Base-by-base conservation (phyloP, 257 asterid species). In the Solanum sejunctum region DNA sequence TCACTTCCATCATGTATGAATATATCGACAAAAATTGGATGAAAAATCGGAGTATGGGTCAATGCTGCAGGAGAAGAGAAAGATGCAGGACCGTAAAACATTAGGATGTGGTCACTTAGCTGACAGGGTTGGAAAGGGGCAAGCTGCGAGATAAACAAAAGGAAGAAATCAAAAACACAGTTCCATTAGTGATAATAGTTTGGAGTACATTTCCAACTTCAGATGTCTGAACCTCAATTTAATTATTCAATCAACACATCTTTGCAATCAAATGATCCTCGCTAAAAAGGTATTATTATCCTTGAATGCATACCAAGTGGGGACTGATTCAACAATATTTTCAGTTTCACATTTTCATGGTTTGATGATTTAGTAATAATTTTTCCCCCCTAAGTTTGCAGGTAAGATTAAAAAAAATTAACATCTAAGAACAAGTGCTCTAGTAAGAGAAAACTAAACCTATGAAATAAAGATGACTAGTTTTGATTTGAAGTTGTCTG, bases 61-160 rank as follows among this genome's bases (percentile, higher is more conserved):
- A 17, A 95, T 92, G 85, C 98, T 95, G 93, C 98, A 93, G 87
- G 80, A 96, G 95, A 93, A 96, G 90, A 96, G 98, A 84, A 94
- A 86, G 52, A 96, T 94, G 12, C 93, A 91, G 8, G 86, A 86
- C 89, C 98, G 95, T 89, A 93, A 93, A 84, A 93, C 93, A 60
- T 95, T 96, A 0, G 97, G 97, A 56, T 95, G 97, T 4, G 98
- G 95, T 73, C 98, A 90, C 88, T 95, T 95, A 11, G 93, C 91
- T 9, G 98, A 94, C 47, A 95, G 97, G 49, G 90, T 88, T 2
- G 93, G 98, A 52, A 95, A 91, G 13, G 99, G 98, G 6, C 93
- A 92, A 36, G 97, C 98, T 96, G 99, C 1, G 99, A 96, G 86
- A 95, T 95, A 82, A 95, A 95, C n/a, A 93, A 93, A 82, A 95